These are phyloP conservation scores for Aspergillus mulundensis DNA, from an alignment of 495 filamentous ascomycete species.

Conservation along the genomic window DNA sequence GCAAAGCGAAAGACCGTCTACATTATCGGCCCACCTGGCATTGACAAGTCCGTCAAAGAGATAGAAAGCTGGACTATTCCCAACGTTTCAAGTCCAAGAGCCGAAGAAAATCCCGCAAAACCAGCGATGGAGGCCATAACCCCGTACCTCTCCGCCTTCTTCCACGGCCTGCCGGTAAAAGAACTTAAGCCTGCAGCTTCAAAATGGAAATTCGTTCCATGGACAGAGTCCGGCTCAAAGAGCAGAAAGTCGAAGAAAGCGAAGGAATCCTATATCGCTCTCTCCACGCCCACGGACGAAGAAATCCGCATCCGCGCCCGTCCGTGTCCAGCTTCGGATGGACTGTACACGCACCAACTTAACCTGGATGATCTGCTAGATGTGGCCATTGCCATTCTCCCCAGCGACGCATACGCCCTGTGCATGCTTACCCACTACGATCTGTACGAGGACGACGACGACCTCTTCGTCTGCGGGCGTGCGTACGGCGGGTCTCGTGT, in stretches of 20 bases:
- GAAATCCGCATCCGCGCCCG: slow-evolving; percentile 53
- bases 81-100: background rate
- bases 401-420: slow-evolving; percentile 57
- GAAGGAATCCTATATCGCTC: slow-evolving; percentile 31
- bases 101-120: slow-evolving; percentile 16
- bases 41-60: slow-evolving; percentile 15
- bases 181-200: slow-evolving; percentile 21
- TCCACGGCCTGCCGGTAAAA: slow-evolving; percentile 54
- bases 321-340: slow-evolving; percentile 35
- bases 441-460: slow-evolving; percentile 63
- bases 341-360: slow-evolving; percentile 48
- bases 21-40: slow-evolving; percentile 41
- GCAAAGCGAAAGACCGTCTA: slow-evolving; percentile 49
- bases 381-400: slow-evolving; percentile 50
- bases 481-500: slow-evolving; percentile 63
- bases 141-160: slow-evolving; percentile 58
- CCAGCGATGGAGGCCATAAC: slow-evolving; percentile 32
- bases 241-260: slow-evolving; percentile 5
- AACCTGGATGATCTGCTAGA: slow-evolving; percentile 64
- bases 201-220: slow-evolving; percentile 40
- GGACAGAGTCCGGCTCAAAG: slow-evolving; percentile 29
- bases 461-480: slow-evolving; percentile 63
- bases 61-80: background rate
- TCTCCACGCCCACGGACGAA: slow-evolving; percentile 26
- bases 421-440: slow-evolving; percentile 58